Evolutionary conservation across 805 yeast genomes (phyloP).

Genomic region (Saccharomyces paradoxus): DNA sequence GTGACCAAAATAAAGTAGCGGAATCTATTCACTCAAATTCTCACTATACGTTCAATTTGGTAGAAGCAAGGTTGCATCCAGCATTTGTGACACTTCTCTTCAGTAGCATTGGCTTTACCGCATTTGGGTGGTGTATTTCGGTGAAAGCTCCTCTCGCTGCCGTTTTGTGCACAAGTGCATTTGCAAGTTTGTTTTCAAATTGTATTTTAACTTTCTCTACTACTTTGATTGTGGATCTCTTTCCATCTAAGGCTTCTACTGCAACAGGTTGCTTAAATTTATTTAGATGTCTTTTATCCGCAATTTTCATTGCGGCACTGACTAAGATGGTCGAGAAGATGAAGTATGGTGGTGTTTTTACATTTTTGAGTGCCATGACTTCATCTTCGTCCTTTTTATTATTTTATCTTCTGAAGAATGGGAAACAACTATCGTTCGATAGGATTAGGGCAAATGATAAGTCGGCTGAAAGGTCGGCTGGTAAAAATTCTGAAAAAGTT

Average conservation of each 20-base stretch:
- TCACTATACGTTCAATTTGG: constrained; percentile 42
- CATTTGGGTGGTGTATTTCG: constrained; percentile 71
- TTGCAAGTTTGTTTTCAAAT: constrained; percentile 50
- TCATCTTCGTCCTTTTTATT: constrained; percentile 19
- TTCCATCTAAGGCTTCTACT: constrained; percentile 62
- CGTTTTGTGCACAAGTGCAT: constrained; percentile 49
- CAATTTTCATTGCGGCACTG: constrained; percentile 60
- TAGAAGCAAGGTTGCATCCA: constrained; percentile 46
- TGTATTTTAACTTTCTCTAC: constrained; percentile 51
- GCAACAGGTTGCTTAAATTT: constrained; percentile 68
- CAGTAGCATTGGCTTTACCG: constrained; percentile 34
- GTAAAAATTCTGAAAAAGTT: not conserved
- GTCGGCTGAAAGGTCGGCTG: not conserved
- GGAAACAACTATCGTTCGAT: constrained; percentile 23
- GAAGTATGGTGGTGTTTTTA: constrained; percentile 69
- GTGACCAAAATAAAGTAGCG: constrained; percentile 13
- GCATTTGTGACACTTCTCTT: constrained; percentile 36
- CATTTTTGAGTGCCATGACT: constrained; percentile 54
- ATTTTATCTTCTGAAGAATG: constrained; percentile 26
- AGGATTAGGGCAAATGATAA: constrained; percentile 10
- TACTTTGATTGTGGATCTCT: constrained; percentile 65
- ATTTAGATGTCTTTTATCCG: constrained; percentile 61
- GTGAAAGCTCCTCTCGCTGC: constrained; percentile 41
- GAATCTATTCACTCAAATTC: constrained; percentile 18
- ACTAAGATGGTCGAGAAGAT: constrained; percentile 48